Evolutionary conservation across 805 yeast species (phyloP).

Genomic region (Kazachstania psychrophila): DNA sequence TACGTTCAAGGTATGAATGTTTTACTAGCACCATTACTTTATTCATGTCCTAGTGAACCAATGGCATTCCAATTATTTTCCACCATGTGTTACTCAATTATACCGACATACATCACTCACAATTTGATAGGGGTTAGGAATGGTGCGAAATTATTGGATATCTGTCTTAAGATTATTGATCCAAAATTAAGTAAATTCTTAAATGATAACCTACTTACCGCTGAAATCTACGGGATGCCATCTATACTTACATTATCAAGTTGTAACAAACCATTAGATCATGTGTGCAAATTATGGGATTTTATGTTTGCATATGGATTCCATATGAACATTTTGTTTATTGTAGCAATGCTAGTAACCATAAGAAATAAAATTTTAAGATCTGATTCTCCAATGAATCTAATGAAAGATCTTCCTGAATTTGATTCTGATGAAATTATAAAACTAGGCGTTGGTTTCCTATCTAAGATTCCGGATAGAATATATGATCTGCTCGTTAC

Average conservation of each 20-base stretch:
- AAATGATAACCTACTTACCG: constrained; percentile 44
- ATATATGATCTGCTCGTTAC: constrained; percentile 37
- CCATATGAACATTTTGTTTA: constrained; percentile 75
- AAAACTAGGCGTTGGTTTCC: constrained; percentile 68
- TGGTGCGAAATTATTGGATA: constrained; percentile 63
- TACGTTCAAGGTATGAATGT: constrained; percentile 95
- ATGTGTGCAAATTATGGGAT: constrained; percentile 79
- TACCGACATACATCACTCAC: constrained; percentile 72
- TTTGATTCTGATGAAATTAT: constrained; percentile 67
- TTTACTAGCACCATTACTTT: constrained; percentile 73
- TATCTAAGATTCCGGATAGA: constrained; percentile 60
- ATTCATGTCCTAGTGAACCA: constrained; percentile 68
- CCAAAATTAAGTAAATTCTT: constrained; percentile 51
- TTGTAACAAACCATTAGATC: constrained; percentile 75
- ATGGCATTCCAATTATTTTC: constrained; percentile 72
- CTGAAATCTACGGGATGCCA: constrained; percentile 81
- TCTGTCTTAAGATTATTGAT: constrained; percentile 62
- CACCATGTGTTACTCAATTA: constrained; percentile 48
- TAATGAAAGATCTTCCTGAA: constrained; percentile 56
- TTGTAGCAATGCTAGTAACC: constrained; percentile 67
- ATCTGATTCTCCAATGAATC: constrained; percentile 56
- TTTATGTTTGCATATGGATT: constrained; percentile 84
- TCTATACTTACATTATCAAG: constrained; percentile 78
- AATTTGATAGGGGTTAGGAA: constrained; percentile 74
- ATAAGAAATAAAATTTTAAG: constrained; percentile 55